Evolutionary conservation across 129 eudicot genomes (phyloP).

Genomic region (Erigeron canadensis): DNA sequence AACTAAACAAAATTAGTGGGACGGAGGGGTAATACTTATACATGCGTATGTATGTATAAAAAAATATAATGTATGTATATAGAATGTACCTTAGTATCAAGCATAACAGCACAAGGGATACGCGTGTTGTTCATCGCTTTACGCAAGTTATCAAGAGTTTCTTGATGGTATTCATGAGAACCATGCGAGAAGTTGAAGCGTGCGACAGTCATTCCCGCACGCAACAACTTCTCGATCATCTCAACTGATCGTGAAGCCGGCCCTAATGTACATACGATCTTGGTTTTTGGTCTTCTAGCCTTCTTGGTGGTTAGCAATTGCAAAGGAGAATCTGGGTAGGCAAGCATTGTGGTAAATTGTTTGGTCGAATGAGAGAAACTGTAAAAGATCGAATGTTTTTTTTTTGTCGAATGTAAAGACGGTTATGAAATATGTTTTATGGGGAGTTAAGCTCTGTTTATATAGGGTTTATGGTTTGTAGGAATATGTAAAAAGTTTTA

Average conservation of each 20-base stretch:
- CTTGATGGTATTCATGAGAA: slow-evolving; percentile 21
- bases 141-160: slow-evolving; percentile 30
- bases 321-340: not conserved
- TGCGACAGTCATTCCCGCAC: not conserved
- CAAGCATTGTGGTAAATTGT: not conserved
- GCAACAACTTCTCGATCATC: not conserved
- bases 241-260: not conserved
- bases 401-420: not conserved
- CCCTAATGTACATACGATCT: not conserved
- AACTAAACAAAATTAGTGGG: too few species aligned
- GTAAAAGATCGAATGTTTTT: not conserved
- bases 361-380: too few species aligned
- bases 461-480: too few species aligned
- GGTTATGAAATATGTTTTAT: not conserved
- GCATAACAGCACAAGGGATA: slow-evolving; percentile 4
- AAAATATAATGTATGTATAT: too few species aligned
- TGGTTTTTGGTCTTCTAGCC: not conserved
- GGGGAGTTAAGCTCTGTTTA: too few species aligned
- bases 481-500: not conserved
- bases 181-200: slow-evolving; percentile 32
- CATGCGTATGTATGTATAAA: too few species aligned
- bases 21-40: too few species aligned
- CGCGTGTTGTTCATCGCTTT: slow-evolving; percentile 21
- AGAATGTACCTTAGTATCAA: slow-evolving; percentile 25
- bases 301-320: not conserved